Conservation (phyloP, 139 green algal genomes). For the Dunaliella primolecta region DNA sequence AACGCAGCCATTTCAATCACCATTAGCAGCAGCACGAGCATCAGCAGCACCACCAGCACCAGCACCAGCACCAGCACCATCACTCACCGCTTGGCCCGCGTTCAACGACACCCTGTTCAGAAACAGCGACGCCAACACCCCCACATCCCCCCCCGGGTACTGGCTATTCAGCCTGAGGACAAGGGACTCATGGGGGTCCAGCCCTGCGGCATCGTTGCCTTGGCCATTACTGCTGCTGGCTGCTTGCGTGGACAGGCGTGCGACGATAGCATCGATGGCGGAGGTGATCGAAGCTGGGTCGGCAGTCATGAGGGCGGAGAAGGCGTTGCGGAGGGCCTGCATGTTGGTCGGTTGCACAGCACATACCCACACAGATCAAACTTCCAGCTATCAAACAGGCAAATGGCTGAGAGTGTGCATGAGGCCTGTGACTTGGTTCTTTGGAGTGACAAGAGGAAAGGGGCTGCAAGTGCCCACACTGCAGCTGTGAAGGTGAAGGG, state of each 20-base stretch:
- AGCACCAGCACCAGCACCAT: no score
- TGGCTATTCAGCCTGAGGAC: slow-evolving; percentile 82
- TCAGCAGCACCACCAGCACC: no score
- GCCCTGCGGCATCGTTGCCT: slow-evolving; percentile 6
- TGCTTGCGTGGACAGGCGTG: slow-evolving; percentile 35
- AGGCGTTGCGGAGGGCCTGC: slow-evolving; percentile 68
- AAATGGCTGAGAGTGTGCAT: no score
- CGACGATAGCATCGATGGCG: slow-evolving; percentile 47
- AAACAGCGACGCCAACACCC: slow-evolving; percentile 88
- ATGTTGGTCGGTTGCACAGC: no score
- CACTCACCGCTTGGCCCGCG: neutral
- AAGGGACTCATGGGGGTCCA: slow-evolving; percentile 69
- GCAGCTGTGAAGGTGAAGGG: no score
- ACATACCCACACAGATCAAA: no score
- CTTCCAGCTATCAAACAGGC: no score
- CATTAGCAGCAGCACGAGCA: no score
- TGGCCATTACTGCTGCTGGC: slow-evolving; percentile 29
- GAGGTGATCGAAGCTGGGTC: slow-evolving; percentile 31
- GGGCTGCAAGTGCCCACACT: no score
- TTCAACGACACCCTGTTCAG: slow-evolving; percentile 77
- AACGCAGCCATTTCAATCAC: no score
- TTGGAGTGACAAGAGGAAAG: no score
- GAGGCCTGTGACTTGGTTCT: no score
- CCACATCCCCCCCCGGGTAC: slow-evolving; percentile 91
- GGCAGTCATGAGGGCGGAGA: slow-evolving; percentile 84